Evolutionary conservation across 352 stramenopile genomes (phyloP).

Genomic region (Pythium aphanidermatum): DNA sequence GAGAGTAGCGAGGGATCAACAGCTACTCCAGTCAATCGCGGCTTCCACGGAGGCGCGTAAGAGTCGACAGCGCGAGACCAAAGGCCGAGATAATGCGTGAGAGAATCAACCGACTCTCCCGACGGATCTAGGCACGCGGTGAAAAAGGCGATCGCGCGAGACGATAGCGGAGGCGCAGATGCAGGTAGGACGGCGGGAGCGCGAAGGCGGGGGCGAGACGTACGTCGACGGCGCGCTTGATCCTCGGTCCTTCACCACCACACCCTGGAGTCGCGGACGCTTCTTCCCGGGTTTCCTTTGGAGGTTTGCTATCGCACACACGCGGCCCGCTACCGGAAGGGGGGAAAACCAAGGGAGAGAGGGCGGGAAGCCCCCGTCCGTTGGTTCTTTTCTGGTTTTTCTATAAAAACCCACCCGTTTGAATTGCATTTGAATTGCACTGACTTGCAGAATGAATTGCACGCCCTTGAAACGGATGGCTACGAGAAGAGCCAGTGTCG

Average conservation of each 20-base stretch:
- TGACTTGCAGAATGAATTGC: constrained; percentile 28
- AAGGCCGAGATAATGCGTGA: constrained; percentile 4
- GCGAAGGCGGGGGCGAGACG: too few relatives aligned
- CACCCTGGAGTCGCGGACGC: too few relatives aligned
- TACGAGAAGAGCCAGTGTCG: constrained; percentile 8
- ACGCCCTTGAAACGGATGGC: constrained; percentile 20
- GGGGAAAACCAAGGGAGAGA: constrained; percentile 9
- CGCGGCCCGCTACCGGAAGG: constrained; percentile 1
- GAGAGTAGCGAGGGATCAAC: too few relatives aligned
- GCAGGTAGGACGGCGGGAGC: too few relatives aligned
- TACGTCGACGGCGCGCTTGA: too few relatives aligned
- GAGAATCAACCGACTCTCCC: constrained; percentile 4
- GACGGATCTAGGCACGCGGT: too few relatives aligned
- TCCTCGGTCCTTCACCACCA: too few relatives aligned
- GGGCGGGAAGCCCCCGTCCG: constrained; percentile 4
- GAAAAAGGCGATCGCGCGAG: constrained; percentile 3
- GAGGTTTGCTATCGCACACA: constrained; percentile 12
- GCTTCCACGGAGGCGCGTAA: not conserved
- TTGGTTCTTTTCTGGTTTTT: constrained; percentile 26
- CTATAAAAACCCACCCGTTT: constrained; percentile 31
- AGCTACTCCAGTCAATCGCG: too few relatives aligned
- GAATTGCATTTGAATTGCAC: constrained; percentile 24
- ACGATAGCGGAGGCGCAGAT: too few relatives aligned
- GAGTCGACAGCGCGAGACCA: constrained; percentile 1
- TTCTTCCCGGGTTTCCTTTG: constrained; percentile 24